Base-by-base conservation (phyloP, 2,329 filamentous ascomycete species). In the Fusarium keratoplasticum region DNA sequence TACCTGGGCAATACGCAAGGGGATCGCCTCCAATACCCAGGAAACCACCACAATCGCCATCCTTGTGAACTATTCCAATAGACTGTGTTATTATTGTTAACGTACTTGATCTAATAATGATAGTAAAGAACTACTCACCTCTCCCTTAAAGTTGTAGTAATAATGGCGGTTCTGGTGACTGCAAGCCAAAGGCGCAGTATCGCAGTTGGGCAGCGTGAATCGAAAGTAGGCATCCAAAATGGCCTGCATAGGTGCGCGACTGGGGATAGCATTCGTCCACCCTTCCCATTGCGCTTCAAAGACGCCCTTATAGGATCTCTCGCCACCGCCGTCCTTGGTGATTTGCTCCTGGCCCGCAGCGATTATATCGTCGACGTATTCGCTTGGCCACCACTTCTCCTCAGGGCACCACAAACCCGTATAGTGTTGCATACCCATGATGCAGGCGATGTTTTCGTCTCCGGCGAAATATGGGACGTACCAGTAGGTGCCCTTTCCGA, bases 331-430 rank as follows among this genome's bases (percentile, higher is more conserved):
- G 14, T 68, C 61, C 11, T 68, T 65, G n/a, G 54, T 54, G 42
- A 64, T 64, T 11, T 68, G 61, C 18, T 68, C 66, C 13, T 64
- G 35, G 13, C 65, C 65, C 4, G 50, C 52, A 5, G 38, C 16
- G n/a, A 68, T 29, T 22, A 60, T 65, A n/a, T 68, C 61, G 11
- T 68, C 54, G 20, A 65, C 61, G 14, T 68, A 65, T 7, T 42
- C 42, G 10, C 59, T 38, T 13, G 66, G 66, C 66, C 44, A 68
- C 66, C 66, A 64, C 6, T 55, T 20, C 4, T 65, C 35, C 3
- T 58, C 29, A 4, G 61, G 61, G 22, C 66, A 68, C 11, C 61
- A 58, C 16, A 25, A 1, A 8, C 35, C 55, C 55, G 33, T 9
- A 22, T 40, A 58, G 16, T n/a, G 22, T 7, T 40, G 55, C 11